A percentile compares a stretch with the other conserved stretches of the same genome.
These are phyloP conservation scores for Penicillium sp. DNA, from an alignment of 2,329 filamentous ascomycete species.

Conservation along the genomic window DNA sequence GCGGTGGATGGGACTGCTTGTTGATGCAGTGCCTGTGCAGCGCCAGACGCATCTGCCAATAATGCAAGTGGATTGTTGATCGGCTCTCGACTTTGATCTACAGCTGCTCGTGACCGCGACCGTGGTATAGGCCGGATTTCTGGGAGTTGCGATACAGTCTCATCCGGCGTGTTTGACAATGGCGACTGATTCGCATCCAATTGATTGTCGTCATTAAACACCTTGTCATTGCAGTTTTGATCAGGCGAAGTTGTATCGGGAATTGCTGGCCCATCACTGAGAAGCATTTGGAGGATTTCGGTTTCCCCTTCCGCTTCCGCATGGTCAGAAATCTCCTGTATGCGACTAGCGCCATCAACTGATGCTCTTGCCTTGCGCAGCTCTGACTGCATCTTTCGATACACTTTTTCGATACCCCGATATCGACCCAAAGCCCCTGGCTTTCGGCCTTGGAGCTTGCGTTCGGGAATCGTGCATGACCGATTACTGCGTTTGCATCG, in stretches of 20 bases:
- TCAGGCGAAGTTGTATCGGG: neutral
- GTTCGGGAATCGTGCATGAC: slow-evolving; percentile 21
- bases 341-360: neutral
- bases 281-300: neutral
- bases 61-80: slow-evolving; percentile 27
- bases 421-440: slow-evolving; percentile 26
- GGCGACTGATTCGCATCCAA: neutral
- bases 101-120: neutral
- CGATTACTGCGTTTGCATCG: slow-evolving; percentile 24
- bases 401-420: slow-evolving; percentile 26
- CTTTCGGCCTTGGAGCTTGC: slow-evolving; percentile 23
- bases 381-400: slow-evolving; percentile 24
- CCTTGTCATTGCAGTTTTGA: neutral
- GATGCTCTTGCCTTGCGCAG: slow-evolving; percentile 17
- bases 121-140: neutral
- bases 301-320: neutral
- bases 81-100: slow-evolving; percentile 16
- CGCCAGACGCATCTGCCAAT: slow-evolving; percentile 24
- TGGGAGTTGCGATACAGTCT: neutral
- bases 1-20: neutral
- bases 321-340: neutral
- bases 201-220: neutral
- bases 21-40: slow-evolving; percentile 17
- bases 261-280: neutral
- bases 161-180: neutral